Percentiles rank a stretch among this genome's conserved stretches.
Evolutionary conservation across 768 basidiomycete species (phyloP).

Genomic region (Filobasidium wieringae): DNA sequence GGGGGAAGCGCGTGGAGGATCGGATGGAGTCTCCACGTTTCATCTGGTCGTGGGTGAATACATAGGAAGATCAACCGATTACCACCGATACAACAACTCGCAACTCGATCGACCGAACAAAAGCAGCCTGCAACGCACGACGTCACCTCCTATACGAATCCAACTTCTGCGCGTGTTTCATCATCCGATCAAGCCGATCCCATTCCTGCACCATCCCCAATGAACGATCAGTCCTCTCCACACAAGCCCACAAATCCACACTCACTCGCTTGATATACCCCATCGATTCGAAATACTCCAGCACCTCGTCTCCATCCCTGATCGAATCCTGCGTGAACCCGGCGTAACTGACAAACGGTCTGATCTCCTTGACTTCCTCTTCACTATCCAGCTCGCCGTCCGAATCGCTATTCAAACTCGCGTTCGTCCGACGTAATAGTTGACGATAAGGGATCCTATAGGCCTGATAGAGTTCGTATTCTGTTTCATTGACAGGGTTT

Average conservation of each 20-base stretch:
- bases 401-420: too few species aligned
- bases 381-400: slow-evolving; percentile 36
- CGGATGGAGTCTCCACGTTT: too few species aligned
- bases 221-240: not conserved
- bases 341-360: slow-evolving; percentile 41
- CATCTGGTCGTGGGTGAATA: too few species aligned
- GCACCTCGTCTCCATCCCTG: slow-evolving; percentile 27
- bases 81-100: too few species aligned
- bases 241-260: not conserved
- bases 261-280: slow-evolving; percentile 25
- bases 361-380: slow-evolving; percentile 56
- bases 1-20: too few species aligned
- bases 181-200: slow-evolving; percentile 18
- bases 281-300: slow-evolving; percentile 30
- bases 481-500: slow-evolving; percentile 39
- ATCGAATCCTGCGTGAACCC: slow-evolving; percentile 10
- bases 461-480: slow-evolving; percentile 21
- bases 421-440: slow-evolving; percentile 38
- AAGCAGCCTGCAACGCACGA: too few species aligned
- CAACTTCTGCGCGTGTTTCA: slow-evolving; percentile 14
- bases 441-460: slow-evolving; percentile 24
- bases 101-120: too few species aligned
- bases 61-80: too few species aligned
- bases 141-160: too few species aligned
- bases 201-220: slow-evolving; percentile 18